Base-by-base conservation (phyloP, 192 early-diverging fungal genomes). In the Coemansia sp. region DNA sequence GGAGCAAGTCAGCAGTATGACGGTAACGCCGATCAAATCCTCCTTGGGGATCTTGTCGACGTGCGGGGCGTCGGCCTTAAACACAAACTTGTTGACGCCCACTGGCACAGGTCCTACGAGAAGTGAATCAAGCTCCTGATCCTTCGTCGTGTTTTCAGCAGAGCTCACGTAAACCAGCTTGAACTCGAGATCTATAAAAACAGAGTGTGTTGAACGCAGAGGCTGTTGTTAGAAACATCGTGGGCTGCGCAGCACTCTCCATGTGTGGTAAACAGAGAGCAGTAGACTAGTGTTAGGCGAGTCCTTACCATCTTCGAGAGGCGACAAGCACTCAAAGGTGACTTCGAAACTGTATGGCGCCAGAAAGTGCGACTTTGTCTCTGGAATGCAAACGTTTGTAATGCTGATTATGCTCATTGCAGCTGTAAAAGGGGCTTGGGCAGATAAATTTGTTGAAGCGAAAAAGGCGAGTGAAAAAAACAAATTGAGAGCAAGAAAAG, bases 41-140 rank as follows among this genome's bases (percentile, higher is more conserved):
- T 86, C 84, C 57, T 87, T 76, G 23, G 92, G 94, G 59, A 99
- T 88, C 42, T 88, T 75, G 20, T 86, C 85, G 12, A 86, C 73
- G 47, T 95, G 88, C n/a, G 88, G 88, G 7, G 90, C 86, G 63
- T 84, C 82, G 4, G 88, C 89, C 83, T 90, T 71, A 18, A 99
- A 91, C 59, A 95, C 76, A 78, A 99, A 99, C 80, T 92, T 94
- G 86, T 90, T 95, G 34, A 95, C 83, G 36, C 95, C 97, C 18
- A 95, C 88, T 7, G 97, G 97, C 13, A 99, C 88, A 41, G 97
- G 97, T 3, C 97, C 97, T 3, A 99, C 95, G 78, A 94, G 87
- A 38, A 98, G 90, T 52, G 91, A 93, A 66, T 99, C 97, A 34
- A 99, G 87, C 38, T 90, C 92, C 77, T 97, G 97, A 79, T 99